Evolutionary conservation across 441 rosid genomes (phyloP), one percentile per base, ranked within the genome.

Genomic region (Croton laevigatus): DNA sequence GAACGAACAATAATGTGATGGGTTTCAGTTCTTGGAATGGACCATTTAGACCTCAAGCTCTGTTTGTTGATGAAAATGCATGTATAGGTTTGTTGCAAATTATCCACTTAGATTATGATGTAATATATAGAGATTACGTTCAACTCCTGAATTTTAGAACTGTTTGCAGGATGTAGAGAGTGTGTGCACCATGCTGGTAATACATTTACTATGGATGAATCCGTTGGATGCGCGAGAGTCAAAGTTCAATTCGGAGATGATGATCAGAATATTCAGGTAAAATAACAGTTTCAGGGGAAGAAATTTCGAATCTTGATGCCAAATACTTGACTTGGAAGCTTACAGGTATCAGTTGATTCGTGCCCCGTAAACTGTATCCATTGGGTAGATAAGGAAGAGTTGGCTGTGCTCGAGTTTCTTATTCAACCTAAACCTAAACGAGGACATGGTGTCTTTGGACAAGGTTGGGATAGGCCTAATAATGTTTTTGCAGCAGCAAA

Each of bases 321-420:
- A 40, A 40, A 40, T 40, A 19, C 6, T 36, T 32, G 55, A 58
- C 38, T 36, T 11, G 34, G 7, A 53, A 48, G 22, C 45, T 58
- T 73, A 13, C 80, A 84, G 90, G 86, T 87, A 32, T 78, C 88
- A 0, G 82, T 85, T 36, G 88, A 87, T 40, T 87, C 89, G 0
- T 87, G 91, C 76, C 94, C 91, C 0, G 86, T 87, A 77, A 83
- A 87, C 79, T 87, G 90, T 78, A 89, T 85, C 53, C 74, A 84
- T 52, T 78, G 88, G 94, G 89, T 87, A 68, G 82, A 80, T 11
- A 80, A 65, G 48, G 85, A 85, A 72, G 91, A 89, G 54, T 27
- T 87, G 58, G 71, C 66, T 13, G 78, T 85, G 75, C 88, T 85
- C 5, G 91, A 89, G 76, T 84, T 80, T 66, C 70, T 88, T 61